Base-by-base conservation (phyloP, 2,329 filamentous ascomycete species). In the Pseudofabraea citricarpa region DNA sequence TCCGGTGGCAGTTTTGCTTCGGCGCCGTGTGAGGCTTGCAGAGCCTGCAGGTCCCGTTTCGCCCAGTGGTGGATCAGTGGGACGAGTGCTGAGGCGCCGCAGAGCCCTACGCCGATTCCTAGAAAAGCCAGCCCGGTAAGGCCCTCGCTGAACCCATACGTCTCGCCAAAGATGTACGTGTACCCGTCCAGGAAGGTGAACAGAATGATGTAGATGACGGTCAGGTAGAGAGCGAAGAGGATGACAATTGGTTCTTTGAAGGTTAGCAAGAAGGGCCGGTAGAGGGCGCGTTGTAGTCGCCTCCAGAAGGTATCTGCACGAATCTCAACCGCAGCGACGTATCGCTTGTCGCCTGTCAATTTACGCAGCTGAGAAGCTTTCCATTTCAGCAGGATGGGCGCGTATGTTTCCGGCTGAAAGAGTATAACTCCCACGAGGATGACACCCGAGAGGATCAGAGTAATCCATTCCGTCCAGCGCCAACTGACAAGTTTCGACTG, bases 121-220 rank as follows among this genome's bases (percentile, higher is more conserved):
- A 67, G 45, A 55, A 71, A 74, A 24, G 61, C 56, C n/a, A 68
- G 57, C 32, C 65, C 65, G 9, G 64, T 63, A 0, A 70, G 51
- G 0, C 70, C 68, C 7, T 64, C 57, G 1, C 52, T 56, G 21
- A 73, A 65, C 4, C 57, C 62, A 31, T 72, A 70, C 0, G 61
- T 64, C 5, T 59, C 41, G 15, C 62, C 60, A 41, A 72, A 76
- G 37, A 76, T 68, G 42, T 66, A 73, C 0, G 64, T 61, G 54
- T 69, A 75, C 1, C 73, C 71, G 3, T 68, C 62, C 1, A 75
- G 59, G 40, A 75, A 73, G 0, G 69, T 73, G 52, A 75, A 77
- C 0, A 75, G 57, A 0, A 74, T 62, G 21, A 73, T 69, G 45
- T 77, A 76, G 1, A 74, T 50, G 1, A 74, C 63, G 0, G 67